A percentile compares a stretch with the other conserved stretches of the same genome.
These are phyloP conservation scores for Bretschneidera sinensis DNA, from an alignment of 345 rosid species.

Conservation along the genomic window DNA sequence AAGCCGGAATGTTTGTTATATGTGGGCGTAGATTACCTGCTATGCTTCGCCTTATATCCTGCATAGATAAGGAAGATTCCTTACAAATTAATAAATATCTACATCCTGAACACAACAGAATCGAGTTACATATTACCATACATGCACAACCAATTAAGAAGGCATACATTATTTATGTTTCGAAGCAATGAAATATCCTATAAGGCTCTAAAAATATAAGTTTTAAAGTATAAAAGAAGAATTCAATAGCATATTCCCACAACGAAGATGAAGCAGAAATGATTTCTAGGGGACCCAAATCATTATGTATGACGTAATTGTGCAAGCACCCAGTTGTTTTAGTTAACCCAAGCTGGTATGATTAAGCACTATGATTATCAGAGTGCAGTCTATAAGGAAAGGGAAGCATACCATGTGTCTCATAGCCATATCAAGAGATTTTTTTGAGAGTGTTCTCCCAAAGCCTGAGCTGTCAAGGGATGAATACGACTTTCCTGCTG, in stretches of 20 bases:
- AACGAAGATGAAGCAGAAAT: no score
- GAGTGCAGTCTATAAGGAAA: neutral
- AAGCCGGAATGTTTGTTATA: slow-evolving; percentile 66
- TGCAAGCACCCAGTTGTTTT: neutral
- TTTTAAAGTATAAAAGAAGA: no score
- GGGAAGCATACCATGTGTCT: slow-evolving; percentile 68
- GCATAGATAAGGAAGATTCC: slow-evolving; percentile 7
- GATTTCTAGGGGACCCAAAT: neutral
- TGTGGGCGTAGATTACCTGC: slow-evolving; percentile 62
- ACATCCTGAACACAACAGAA: neutral
- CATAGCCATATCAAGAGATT: slow-evolving; percentile 86
- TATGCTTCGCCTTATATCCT: slow-evolving; percentile 79
- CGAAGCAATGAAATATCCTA: neutral
- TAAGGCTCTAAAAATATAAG: no score
- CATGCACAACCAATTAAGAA: no score
- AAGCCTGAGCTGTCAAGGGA: slow-evolving; percentile 55
- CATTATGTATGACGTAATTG: neutral
- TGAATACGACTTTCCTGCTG: slow-evolving; percentile 41
- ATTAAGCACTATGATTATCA: neutral
- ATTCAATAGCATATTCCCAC: no score
- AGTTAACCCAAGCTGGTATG: no score
- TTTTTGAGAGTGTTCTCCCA: slow-evolving; percentile 71
- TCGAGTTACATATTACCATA: no score
- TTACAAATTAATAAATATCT: neutral
- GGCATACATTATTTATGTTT: no score